Conservation (phyloP, 306 rosid genomes). For the Pterocarpus macrocarpus region DNA sequence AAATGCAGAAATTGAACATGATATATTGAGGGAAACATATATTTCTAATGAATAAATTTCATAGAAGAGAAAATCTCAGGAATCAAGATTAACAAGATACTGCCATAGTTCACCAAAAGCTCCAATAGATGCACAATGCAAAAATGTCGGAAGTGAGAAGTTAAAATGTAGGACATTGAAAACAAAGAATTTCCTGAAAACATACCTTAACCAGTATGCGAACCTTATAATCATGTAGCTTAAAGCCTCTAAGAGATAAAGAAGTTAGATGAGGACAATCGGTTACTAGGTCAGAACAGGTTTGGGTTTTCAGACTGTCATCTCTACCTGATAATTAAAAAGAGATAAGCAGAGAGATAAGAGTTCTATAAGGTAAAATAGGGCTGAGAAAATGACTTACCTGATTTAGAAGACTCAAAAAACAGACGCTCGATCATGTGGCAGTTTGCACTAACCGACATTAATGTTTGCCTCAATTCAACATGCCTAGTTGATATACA, state of each 20-base stretch:
- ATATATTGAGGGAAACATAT: neutral
- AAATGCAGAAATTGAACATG: constrained; percentile 23
- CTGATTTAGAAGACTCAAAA: constrained; percentile 95
- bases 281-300: constrained; percentile 75
- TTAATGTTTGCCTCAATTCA: constrained; percentile 92
- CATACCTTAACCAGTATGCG: constrained; percentile 90
- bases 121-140: constrained; percentile 8
- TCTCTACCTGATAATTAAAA: constrained; percentile 82
- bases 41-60: neutral
- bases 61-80: neutral
- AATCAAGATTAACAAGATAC: neutral
- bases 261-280: constrained; percentile 84
- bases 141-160: constrained; percentile 9
- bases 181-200: constrained; percentile 25
- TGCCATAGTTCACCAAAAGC: constrained; percentile 9
- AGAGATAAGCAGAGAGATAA: constrained; percentile 48
- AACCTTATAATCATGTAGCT: constrained; percentile 89
- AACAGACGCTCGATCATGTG: constrained; percentile 84
- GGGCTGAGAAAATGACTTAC: constrained; percentile 52
- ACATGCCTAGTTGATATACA: constrained; percentile 73
- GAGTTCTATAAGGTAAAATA: constrained; percentile 27
- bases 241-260: constrained; percentile 95
- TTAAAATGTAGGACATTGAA: constrained; percentile 7
- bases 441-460: constrained; percentile 86
- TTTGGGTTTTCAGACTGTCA: constrained; percentile 92